phyloP scores from a whole-genome alignment of 768 basidiomycete species.

The Lentinula sp. region DNA sequence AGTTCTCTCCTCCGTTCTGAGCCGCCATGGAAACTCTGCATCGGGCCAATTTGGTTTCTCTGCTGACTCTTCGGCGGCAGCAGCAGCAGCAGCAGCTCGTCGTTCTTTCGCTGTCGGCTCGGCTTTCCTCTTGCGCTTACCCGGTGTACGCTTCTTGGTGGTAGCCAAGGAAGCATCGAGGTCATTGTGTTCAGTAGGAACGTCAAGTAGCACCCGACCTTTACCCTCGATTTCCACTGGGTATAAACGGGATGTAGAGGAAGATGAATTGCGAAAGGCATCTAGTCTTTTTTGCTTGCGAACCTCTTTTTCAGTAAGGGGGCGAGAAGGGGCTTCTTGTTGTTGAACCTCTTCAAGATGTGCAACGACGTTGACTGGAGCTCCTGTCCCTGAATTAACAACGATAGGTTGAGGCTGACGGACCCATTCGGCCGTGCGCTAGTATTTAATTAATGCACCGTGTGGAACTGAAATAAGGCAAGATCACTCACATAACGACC shows the following conservation, averaged over 20 bases:
- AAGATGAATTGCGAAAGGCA: conserved; percentile 50
- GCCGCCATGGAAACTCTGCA: conserved; percentile 70
- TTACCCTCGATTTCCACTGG: conserved; percentile 62
- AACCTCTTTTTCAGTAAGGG: conserved; percentile 53
- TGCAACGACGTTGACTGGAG: conserved; percentile 36
- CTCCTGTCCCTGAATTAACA: conserved; percentile 29
- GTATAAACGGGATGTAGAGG: conserved; percentile 36
- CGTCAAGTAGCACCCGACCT: conserved; percentile 66
- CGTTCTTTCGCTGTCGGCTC: conserved; percentile 29
- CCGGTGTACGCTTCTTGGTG: conserved; percentile 30
- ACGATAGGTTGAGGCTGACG: conserved; percentile 47
- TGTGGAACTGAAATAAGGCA: not conserved
- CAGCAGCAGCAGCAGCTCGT: conserved; percentile 16
- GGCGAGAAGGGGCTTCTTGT: conserved; percentile 12
- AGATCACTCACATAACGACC: conserved; percentile 58
- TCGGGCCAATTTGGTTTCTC: conserved; percentile 77
- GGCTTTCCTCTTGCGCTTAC: conserved; percentile 48
- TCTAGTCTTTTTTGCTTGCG: conserved; percentile 63
- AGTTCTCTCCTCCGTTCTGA: conserved; percentile 49
- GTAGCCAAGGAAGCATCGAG: conserved; percentile 15
- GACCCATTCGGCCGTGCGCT: conserved; percentile 60
- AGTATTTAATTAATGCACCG: conserved; percentile 12
- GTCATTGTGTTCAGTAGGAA: conserved; percentile 31
- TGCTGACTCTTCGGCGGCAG: conserved; percentile 22
- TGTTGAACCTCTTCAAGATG: conserved; percentile 33